These are phyloP conservation scores for Gracilaria domingensis DNA, from an alignment of 23 red algal genomes.

Conservation along the genomic window DNA sequence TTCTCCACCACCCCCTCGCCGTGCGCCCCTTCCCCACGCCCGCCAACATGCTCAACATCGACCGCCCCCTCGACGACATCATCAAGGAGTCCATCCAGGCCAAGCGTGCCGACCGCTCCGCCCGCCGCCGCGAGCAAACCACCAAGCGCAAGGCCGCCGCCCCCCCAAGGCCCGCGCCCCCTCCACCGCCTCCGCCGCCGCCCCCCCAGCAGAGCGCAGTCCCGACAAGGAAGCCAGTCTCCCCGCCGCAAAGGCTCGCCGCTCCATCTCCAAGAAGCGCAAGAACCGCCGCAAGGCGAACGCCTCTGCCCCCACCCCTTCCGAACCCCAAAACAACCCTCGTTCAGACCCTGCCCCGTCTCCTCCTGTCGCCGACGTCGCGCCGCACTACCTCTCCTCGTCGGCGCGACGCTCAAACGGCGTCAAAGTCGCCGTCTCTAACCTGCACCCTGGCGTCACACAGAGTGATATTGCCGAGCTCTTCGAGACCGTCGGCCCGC, in stretches of 20 bases:
- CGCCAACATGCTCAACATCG: conserved; percentile 79
- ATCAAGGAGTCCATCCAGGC: conserved; percentile 70
- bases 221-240: conserved; percentile 25
- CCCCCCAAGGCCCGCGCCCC: conserved; percentile 1
- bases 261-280: conserved; percentile 63
- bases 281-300: conserved; percentile 35
- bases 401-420: conserved; percentile 30
- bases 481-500: conserved; percentile 75
- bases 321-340: not conserved
- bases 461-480: conserved; percentile 78
- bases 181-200: not conserved
- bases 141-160: conserved; percentile 20
- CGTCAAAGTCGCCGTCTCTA: conserved; percentile 72
- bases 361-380: not conserved
- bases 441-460: conserved; percentile 80
- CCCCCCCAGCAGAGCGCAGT: not conserved
- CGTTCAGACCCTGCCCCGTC: not conserved
- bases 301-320: not conserved
- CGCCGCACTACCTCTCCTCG: conserved; percentile 16
- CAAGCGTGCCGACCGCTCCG: conserved; percentile 33
- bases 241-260: conserved; percentile 11
- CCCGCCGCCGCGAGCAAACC: conserved; percentile 15
- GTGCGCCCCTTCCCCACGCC: not conserved
- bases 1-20: not conserved
- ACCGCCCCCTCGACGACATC: conserved; percentile 86